phyloP scores from a whole-genome alignment of 2,329 filamentous ascomycete species.

The Diplodia sapinea region DNA sequence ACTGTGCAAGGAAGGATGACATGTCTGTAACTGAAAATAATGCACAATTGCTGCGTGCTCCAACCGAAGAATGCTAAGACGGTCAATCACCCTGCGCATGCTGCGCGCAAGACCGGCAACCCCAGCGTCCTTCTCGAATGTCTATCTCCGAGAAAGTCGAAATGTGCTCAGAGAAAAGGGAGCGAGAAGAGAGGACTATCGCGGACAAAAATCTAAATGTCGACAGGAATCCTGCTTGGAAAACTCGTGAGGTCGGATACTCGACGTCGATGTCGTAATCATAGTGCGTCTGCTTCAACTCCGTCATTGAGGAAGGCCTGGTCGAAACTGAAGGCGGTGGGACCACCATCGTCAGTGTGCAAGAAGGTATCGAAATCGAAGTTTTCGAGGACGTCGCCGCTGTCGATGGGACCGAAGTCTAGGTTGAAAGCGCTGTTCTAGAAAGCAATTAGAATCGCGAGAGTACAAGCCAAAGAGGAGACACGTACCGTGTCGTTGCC shows the following conservation, averaged over 20 bases:
- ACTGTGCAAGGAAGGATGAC: slow-evolving; percentile 24
- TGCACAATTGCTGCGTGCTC: slow-evolving; percentile 25
- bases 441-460: slow-evolving; percentile 40
- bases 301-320: slow-evolving; percentile 19
- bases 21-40: slow-evolving; percentile 26
- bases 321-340: slow-evolving; percentile 21
- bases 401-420: slow-evolving; percentile 53
- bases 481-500: slow-evolving; percentile 44
- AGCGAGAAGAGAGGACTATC: slow-evolving; percentile 21
- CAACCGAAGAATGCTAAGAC: not conserved
- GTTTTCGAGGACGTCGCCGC: slow-evolving; percentile 69
- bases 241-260: slow-evolving; percentile 27
- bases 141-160: slow-evolving; percentile 2
- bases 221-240: slow-evolving; percentile 8
- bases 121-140: not conserved
- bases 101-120: slow-evolving; percentile 1
- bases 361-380: slow-evolving; percentile 73
- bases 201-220: slow-evolving; percentile 26
- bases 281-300: slow-evolving; percentile 25
- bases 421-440: slow-evolving; percentile 47
- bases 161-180: slow-evolving; percentile 14
- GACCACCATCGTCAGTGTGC: slow-evolving; percentile 56
- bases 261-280: slow-evolving; percentile 21
- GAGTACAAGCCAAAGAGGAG: not conserved
- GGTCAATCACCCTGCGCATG: not conserved